These are phyloP conservation scores for Medicago arabica DNA, from an alignment of 306 rosid genomes.

Conservation along the genomic window DNA sequence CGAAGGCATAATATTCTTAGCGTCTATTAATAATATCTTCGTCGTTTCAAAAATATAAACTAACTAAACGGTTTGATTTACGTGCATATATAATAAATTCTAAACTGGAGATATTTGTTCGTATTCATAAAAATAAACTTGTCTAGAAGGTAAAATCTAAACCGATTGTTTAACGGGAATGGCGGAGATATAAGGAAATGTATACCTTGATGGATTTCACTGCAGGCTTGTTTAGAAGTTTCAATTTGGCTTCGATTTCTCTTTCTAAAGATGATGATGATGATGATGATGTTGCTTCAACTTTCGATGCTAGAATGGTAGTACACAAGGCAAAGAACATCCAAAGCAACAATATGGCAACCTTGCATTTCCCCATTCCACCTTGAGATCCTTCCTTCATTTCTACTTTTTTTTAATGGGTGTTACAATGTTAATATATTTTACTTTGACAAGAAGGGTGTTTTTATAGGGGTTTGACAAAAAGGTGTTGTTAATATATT, in stretches of 20 bases:
- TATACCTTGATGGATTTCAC: background rate
- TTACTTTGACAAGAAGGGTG: no score
- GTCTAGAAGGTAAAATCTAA: no score
- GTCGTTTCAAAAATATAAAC: no score
- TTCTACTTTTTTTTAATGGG: no score
- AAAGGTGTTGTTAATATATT: no score
- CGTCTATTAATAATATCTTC: no score
- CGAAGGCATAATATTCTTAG: background rate
- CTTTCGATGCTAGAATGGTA: background rate
- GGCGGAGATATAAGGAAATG: background rate
- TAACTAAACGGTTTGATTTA: no score
- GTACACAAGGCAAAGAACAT: background rate
- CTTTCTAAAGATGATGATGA: background rate
- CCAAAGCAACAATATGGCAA: background rate
- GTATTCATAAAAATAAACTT: no score
- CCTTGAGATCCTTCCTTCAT: background rate
- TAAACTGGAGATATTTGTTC: no score
- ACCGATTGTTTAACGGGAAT: background rate
- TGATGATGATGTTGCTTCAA: background rate
- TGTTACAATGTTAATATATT: no score
- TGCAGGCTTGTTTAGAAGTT: background rate
- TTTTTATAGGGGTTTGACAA: no score
- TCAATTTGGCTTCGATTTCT: background rate
- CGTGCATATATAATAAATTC: no score
- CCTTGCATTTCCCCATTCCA: background rate